These are phyloP conservation scores for Ophiostoma sp. DNA, from an alignment of 2,329 filamentous ascomycete genomes.

Conservation along the genomic window DNA sequence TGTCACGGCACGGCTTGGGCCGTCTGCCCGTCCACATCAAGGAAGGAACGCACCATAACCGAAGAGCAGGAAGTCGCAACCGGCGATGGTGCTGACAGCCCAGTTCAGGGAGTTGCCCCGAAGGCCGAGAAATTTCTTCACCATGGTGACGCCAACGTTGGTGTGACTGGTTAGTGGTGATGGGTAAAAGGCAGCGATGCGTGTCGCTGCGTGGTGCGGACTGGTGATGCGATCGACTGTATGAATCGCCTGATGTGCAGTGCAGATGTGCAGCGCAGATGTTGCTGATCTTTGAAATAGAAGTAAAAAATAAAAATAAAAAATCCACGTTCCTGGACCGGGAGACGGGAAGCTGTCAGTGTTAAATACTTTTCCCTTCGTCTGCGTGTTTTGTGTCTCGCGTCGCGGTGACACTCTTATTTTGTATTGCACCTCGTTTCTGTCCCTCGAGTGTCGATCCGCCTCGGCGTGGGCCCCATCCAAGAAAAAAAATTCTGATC, in stretches of 20 bases:
- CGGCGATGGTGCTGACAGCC: slow-evolving; percentile 70
- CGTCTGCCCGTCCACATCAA: background rate
- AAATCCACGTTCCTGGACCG: background rate
- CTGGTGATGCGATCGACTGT: background rate
- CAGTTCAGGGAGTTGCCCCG: slow-evolving; percentile 65
- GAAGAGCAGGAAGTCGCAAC: slow-evolving; percentile 68
- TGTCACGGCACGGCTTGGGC: background rate
- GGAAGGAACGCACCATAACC: slow-evolving; percentile 50
- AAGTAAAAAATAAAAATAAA: background rate
- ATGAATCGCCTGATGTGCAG: background rate
- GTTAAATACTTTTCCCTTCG: background rate
- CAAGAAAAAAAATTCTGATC: background rate
- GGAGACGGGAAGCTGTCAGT: background rate
- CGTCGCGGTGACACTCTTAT: background rate
- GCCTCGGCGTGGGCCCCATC: background rate
- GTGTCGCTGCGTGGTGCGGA: background rate
- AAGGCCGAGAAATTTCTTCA: slow-evolving; percentile 60
- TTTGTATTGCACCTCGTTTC: background rate
- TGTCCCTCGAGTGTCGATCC: slow-evolving; percentile 4
- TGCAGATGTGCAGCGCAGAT: background rate
- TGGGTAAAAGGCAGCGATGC: background rate
- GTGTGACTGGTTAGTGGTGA: background rate
- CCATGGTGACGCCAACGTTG: background rate
- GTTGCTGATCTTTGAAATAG: background rate
- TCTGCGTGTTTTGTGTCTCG: background rate